Evolutionary conservation across 371 early-diverging fungal species (phyloP).

Genomic region (Polyrhizophydium stewartii): DNA sequence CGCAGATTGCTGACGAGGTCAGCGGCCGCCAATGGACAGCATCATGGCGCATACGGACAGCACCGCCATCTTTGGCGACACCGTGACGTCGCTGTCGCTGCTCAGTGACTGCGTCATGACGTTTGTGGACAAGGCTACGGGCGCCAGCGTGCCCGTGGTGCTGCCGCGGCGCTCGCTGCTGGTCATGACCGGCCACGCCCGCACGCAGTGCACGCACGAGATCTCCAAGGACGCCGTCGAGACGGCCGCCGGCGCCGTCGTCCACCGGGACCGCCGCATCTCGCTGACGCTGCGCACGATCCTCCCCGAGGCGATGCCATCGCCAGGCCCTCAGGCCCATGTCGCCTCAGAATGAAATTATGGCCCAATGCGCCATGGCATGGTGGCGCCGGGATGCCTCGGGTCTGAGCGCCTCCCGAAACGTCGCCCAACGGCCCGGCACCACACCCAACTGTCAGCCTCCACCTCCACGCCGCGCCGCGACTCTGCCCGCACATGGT

Average conservation of each 20-base stretch:
- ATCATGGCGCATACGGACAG: conserved; percentile 39
- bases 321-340: too few relatives aligned
- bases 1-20: neutral
- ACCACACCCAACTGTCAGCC: too few relatives aligned
- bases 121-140: conserved; percentile 37
- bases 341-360: too few relatives aligned
- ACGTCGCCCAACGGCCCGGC: too few relatives aligned
- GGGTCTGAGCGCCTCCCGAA: too few relatives aligned
- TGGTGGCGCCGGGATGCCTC: too few relatives aligned
- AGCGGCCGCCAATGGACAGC: conserved; percentile 10
- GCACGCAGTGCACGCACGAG: conserved; percentile 62
- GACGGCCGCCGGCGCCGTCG: conserved; percentile 18
- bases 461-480: too few relatives aligned
- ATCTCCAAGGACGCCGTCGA: conserved; percentile 64
- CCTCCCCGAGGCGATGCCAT: neutral
- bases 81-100: conserved; percentile 60
- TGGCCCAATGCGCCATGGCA: too few relatives aligned
- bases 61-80: conserved; percentile 60
- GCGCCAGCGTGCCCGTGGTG: neutral
- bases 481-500: too few relatives aligned
- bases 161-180: conserved; percentile 52
- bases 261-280: conserved; percentile 43
- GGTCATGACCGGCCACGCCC: conserved; percentile 55
- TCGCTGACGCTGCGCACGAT: conserved; percentile 19
- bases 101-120: conserved; percentile 66